phyloP scores from a whole-genome alignment of 176 grass and related monocot genomes.

The Carex scoparia region DNA sequence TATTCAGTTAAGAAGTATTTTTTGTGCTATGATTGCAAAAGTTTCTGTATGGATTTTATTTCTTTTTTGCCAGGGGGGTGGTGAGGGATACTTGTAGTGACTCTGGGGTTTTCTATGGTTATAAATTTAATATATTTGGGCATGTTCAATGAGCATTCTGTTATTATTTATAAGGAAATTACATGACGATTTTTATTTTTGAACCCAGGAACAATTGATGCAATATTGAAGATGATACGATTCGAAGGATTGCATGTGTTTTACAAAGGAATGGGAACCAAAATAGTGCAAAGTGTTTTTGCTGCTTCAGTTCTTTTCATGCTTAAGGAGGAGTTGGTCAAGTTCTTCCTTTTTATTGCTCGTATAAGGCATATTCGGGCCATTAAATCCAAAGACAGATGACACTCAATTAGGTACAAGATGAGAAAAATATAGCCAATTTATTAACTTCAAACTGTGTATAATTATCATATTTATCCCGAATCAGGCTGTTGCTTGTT shows the following conservation, averaged over 20 bases:
- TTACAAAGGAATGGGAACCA: conserved; percentile 99
- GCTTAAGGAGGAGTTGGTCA: conserved; percentile 93
- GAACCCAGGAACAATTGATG: conserved; percentile 79
- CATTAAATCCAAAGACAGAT: conserved; percentile 36
- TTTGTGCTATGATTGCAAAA: neutral
- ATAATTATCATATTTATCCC: neutral
- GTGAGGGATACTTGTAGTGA: neutral
- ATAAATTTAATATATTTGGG: neutral
- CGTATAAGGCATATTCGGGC: conserved; percentile 48
- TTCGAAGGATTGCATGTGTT: conserved; percentile 83
- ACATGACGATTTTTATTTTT: neutral
- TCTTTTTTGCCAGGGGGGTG: neutral
- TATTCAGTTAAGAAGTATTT: neutral
- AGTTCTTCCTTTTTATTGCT: conserved; percentile 60
- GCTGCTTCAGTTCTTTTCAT: conserved; percentile 96
- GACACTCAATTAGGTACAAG: neutral
- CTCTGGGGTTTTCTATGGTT: neutral
- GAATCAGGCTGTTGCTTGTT: neutral
- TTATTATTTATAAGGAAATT: neutral
- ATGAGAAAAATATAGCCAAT: neutral
- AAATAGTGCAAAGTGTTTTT: conserved; percentile 97
- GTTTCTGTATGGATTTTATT: neutral
- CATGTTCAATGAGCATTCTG: neutral
- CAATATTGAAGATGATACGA: conserved; percentile 82
- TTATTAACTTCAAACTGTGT: neutral